A percentile compares a stretch with the other conserved stretches of the same genome.
These are phyloP conservation scores for Neurospora tetrasperma DNA, from an alignment of 495 filamentous ascomycete genomes.

Conservation along the genomic window DNA sequence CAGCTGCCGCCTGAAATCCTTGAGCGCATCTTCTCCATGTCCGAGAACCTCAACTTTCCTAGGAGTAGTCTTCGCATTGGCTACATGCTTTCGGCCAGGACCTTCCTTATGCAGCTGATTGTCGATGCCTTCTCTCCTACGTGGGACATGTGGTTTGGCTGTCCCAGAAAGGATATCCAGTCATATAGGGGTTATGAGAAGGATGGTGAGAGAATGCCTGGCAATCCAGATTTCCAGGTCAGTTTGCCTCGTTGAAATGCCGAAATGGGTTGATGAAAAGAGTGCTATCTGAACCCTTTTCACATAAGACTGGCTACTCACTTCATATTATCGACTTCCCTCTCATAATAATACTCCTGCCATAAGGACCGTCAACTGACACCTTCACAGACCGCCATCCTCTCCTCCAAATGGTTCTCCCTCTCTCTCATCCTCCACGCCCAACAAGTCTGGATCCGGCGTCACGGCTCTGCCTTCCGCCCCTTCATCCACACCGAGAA, in stretches of 20 bases:
- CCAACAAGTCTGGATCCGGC: conserved; percentile 20
- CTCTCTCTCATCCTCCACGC: conserved; percentile 21
- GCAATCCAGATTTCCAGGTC: conserved; percentile 28
- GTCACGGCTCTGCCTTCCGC: not conserved
- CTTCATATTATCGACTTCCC: not conserved
- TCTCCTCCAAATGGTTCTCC: conserved; percentile 22
- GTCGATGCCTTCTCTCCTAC: conserved; percentile 27
- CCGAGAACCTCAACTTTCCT: conserved; percentile 29
- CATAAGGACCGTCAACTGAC: not conserved
- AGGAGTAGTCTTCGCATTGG: conserved; percentile 27
- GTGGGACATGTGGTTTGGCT: conserved; percentile 28
- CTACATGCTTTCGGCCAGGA: conserved; percentile 18
- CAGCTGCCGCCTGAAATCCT: conserved; percentile 31
- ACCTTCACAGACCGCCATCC: conserved; percentile 17
- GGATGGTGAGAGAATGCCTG: conserved; percentile 10
- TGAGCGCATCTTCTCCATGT: conserved; percentile 30
- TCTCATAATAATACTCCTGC: not conserved
- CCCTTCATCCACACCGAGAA: not conserved
- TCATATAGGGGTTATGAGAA: conserved; percentile 1
- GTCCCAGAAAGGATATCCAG: not conserved
- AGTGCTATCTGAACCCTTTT: not conserved
- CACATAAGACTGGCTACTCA: not conserved
- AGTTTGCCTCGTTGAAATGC: not conserved
- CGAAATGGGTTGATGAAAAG: not conserved
- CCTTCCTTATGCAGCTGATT: conserved; percentile 19